Evolutionary conservation across 2,329 filamentous ascomycete genomes (phyloP), one percentile per base, ranked within the genome.

Genomic region (Arthrobotrys pseudoclavata): DNA sequence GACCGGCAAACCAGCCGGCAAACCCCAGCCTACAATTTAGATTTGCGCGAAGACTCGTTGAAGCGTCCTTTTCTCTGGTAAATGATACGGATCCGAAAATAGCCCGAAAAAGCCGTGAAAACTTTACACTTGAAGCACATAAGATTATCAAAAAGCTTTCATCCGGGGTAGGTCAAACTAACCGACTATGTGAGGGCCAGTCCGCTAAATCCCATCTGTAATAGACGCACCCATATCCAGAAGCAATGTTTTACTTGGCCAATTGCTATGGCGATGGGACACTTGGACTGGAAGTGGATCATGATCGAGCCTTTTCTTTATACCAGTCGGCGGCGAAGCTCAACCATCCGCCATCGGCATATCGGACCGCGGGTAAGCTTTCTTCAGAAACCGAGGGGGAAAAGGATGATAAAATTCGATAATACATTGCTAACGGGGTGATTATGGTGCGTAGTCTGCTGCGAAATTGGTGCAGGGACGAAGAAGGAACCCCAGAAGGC

Each of bases 261-360:
- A 96, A 98, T 83, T 93, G 92, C 82, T 91, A 96, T 80, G 95
- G 96, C 1, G 90, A 91, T 79, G 94, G 95, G 3, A 85, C 89
- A 7, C 88, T 98, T 22, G 93, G 94, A 4, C 85, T 92, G 12
- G 91, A 95, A 81, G 87, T 90, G 0, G 95, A 98, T 81, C 89
- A 92, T 64, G 97, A 96, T 82, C 94, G 98, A 85, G 96, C 96
- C 0, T 99, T 97, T 83, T 91, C 89, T 1, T 86, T 98, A 9
- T 99, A 99, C 82, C 94, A 97, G 84, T 94, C 93, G 9, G 94
- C 95, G 1, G 96, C 96, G 0, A 99, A 98, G 85, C 85, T 91
- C 12, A 93, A 93, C 0, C 94, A 99, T 83, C 88, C 92, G 1
- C 91, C 92, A 67, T 92, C 93, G 29, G 96, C 96, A 0, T 99